Conservation (phyloP, 345 rosid genomes). For the Pugionium dolabratum region DNA sequence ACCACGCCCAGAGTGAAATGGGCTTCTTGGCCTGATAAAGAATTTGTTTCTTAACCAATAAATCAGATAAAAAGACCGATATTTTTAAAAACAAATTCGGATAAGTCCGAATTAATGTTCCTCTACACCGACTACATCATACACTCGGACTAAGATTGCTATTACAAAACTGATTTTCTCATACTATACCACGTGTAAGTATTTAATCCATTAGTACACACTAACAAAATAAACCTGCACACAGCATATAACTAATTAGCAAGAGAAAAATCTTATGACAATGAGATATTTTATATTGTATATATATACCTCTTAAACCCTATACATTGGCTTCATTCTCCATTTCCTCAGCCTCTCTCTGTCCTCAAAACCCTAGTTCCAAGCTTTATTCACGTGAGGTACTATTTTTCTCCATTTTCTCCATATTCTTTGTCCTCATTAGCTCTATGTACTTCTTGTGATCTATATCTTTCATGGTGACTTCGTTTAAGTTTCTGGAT, state of each 20-base stretch:
- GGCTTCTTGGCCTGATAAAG: conserved; percentile 2
- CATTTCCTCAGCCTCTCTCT: conserved; percentile 33
- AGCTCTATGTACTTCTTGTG: background rate
- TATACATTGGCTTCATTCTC: conserved; percentile 15
- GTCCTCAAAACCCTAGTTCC: conserved; percentile 33
- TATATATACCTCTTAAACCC: conserved; percentile 41
- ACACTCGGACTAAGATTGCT: background rate
- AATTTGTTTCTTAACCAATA: background rate
- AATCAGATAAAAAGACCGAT: background rate
- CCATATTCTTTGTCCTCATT: background rate
- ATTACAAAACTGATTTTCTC: background rate
- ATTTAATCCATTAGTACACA: background rate
- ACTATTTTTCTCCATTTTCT: background rate
- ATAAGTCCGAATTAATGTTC: conserved; percentile 11
- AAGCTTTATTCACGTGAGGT: conserved; percentile 10
- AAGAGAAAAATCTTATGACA: background rate
- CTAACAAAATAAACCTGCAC: background rate
- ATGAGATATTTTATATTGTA: conserved; percentile 27
- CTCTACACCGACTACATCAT: conserved; percentile 11
- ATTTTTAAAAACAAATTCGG: background rate
- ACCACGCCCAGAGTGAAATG: background rate
- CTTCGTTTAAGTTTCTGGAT: no score
- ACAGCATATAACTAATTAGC: background rate
- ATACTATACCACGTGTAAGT: background rate
- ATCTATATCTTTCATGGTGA: no score